A percentile compares a stretch with the other conserved stretches of the same genome.
These are phyloP conservation scores for Heliocybe sulcata DNA, from an alignment of 1,284 basidiomycete genomes.

Conservation along the genomic window DNA sequence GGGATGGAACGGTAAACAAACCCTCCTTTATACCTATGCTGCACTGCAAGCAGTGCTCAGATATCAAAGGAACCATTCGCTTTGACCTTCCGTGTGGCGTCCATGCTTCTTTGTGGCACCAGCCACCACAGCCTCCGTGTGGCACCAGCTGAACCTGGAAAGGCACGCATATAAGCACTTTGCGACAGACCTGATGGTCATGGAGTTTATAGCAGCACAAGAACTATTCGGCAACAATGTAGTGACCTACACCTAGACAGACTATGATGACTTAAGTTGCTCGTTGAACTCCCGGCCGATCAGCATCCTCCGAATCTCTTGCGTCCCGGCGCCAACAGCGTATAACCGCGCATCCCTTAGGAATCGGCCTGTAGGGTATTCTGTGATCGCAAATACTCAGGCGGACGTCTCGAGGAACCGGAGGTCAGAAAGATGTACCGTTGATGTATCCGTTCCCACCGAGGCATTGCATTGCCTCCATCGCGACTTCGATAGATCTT, in stretches of 20 bases:
- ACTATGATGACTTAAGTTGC: conserved; percentile 30
- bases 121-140: not conserved
- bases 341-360: conserved; percentile 83
- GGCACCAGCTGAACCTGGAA: not conserved
- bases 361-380: conserved; percentile 84
- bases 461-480: conserved; percentile 88
- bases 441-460: conserved; percentile 94
- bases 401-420: not conserved
- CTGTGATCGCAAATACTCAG: conserved; percentile 29
- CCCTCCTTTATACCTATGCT: not conserved
- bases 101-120: not conserved
- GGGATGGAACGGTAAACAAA: not conserved
- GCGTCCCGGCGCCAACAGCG: conserved; percentile 87
- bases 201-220: not conserved
- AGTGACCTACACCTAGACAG: not conserved
- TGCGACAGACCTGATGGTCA: not conserved
- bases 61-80: not conserved
- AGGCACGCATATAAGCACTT: not conserved
- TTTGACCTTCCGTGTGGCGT: not conserved
- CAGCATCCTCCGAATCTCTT: conserved; percentile 86
- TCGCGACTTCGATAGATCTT: conserved; percentile 82
- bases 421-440: conserved; percentile 34
- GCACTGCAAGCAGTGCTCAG: not conserved
- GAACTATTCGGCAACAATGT: not conserved
- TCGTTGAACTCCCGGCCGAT: conserved; percentile 88